A percentile compares a stretch with the other conserved stretches of the same genome.
Conservation (phyloP, 495 filamentous ascomycete genomes). For the Lophium mytilinum region DNA sequence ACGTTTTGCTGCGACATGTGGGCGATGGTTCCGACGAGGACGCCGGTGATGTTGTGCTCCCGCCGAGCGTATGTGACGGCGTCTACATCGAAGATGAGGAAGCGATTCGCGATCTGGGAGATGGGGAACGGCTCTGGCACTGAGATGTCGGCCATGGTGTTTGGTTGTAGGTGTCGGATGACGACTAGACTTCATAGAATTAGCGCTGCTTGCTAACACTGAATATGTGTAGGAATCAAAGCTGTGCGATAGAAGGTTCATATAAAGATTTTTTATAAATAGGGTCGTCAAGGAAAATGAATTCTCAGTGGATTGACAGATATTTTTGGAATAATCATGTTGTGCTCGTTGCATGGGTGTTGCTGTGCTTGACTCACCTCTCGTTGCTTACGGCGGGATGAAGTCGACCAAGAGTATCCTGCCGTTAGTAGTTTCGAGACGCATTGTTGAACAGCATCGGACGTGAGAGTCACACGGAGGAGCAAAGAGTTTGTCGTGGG, state of each 20-base stretch:
- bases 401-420: background rate
- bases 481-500: no score
- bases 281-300: slow-evolving; percentile 25
- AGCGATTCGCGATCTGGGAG: slow-evolving; percentile 69
- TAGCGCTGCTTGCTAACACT: no score
- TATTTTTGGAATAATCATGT: slow-evolving; percentile 64
- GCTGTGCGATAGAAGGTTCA: slow-evolving; percentile 11
- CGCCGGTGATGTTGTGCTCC: slow-evolving; percentile 77
- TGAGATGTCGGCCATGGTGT: slow-evolving; percentile 21
- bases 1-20: slow-evolving; percentile 92
- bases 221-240: no score
- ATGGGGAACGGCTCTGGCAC: slow-evolving; percentile 59
- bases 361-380: no score
- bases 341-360: slow-evolving; percentile 14
- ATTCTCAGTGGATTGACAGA: slow-evolving; percentile 86
- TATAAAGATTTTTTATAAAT: slow-evolving; percentile 28
- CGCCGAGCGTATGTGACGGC: slow-evolving; percentile 70
- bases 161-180: background rate
- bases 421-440: background rate
- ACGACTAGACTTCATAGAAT: no score
- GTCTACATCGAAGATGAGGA: slow-evolving; percentile 82
- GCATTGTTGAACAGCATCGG: no score
- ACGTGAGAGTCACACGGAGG: no score
- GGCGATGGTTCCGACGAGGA: slow-evolving; percentile 77
- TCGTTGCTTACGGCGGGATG: no score